Base-by-base conservation (phyloP, 2,329 filamentous ascomycete species). In the Metarhizium brunneum region DNA sequence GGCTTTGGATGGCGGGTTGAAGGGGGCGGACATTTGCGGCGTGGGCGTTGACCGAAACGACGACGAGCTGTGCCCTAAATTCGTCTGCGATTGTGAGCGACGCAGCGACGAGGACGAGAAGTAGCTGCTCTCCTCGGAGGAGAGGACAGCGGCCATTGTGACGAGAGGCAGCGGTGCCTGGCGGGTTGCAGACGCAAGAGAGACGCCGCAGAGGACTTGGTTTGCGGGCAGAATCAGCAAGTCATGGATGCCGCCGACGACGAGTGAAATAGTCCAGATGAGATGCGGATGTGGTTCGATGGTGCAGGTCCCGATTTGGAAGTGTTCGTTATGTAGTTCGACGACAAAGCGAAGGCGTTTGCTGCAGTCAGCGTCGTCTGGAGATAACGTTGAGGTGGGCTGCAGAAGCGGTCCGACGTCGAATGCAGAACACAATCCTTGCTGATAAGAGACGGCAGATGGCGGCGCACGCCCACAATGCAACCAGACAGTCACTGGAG, bases 11-110 rank as follows among this genome's bases (percentile, higher is more conserved):
- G 71, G 65, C 20, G 75, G 64, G 25, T 69, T 68, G 61, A 77
- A 80, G n/a, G 73, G 62, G 14, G 30, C 43, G 18, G 56, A 38
- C 8, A 54, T 80, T 74, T 64, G 69, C 71, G 58, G 80, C 70
- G 50, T 73, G 72, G 38, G 79, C 74, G 48, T 75, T 63, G 73
- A 66, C 59, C 72, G 72, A 56, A 77, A 78, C 29, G 66, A 65
- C 4, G 71, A 65, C 29, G 71, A 69, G 53, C 70, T 71, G 8
- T 76, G 69, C 58, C 72, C 67, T 54, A 85, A 82, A 61, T 78
- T 82, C 52, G 78, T 74, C 61, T 84, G 80, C 3, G 83, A 85
- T 60, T 83, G 80, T 13, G 83, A 84, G 57, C 83, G 79, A 60
- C 77, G 78, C 62, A 85, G 67, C 29, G 75, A 68, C 51, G 78